These are phyloP conservation scores for Prunus mume DNA, from an alignment of 306 rosid species.

Conservation along the genomic window DNA sequence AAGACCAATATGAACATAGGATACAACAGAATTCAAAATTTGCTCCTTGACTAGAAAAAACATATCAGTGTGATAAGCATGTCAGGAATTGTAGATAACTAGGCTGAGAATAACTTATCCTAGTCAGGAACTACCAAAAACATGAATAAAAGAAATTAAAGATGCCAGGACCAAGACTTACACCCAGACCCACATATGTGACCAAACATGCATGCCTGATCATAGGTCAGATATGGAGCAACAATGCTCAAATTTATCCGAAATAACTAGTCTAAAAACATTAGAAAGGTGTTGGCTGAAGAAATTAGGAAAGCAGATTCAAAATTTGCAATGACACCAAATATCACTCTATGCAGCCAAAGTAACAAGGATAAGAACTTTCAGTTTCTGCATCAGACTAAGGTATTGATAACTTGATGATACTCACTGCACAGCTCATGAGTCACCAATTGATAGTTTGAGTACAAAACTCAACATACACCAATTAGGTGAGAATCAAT, in stretches of 20 bases:
- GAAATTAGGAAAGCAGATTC: not conserved
- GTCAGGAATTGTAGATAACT: not conserved
- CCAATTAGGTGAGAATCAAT: not conserved
- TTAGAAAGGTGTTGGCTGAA: not conserved
- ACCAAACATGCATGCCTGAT: not conserved
- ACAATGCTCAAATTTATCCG: not conserved
- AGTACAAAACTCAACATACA: not conserved
- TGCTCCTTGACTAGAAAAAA: not conserved
- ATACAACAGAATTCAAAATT: not conserved
- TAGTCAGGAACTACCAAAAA: not conserved
- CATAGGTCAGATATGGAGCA: not conserved
- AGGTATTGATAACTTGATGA: not conserved
- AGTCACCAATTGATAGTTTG: not conserved
- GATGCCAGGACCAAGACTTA: not conserved
- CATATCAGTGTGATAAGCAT: not conserved
- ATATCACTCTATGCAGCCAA: not conserved
- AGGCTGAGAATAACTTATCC: not conserved
- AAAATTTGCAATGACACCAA: not conserved
- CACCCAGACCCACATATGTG: not conserved
- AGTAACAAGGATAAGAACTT: not conserved
- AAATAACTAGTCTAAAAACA: not conserved
- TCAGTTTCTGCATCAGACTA: not conserved
- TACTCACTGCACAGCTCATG: not conserved
- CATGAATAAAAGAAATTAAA: not conserved
- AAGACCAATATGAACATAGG: conserved; percentile 10